Evolutionary conservation across 2,329 filamentous ascomycete species (phyloP).

Genomic region (Tetracladium maxilliforme): DNA sequence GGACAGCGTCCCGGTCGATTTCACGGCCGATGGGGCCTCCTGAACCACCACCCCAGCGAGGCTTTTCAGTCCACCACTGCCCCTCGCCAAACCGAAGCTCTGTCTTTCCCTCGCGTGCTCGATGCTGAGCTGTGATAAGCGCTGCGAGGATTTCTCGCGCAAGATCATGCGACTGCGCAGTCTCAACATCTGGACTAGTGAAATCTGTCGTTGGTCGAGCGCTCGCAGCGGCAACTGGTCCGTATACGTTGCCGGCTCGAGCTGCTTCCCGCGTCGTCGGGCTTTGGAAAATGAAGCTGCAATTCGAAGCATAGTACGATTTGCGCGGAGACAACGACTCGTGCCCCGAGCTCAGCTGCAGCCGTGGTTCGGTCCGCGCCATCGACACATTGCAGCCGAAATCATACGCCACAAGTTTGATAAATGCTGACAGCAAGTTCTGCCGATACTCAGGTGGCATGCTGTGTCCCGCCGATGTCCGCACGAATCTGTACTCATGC

Average conservation of each 20-base stretch:
- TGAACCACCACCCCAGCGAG: constrained; percentile 46
- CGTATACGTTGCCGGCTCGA: constrained; percentile 42
- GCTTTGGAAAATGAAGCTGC: constrained; percentile 44
- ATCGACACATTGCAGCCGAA: constrained; percentile 47
- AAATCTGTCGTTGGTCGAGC: constrained; percentile 40
- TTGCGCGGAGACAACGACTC: constrained; percentile 11
- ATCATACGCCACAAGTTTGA: constrained; percentile 51
- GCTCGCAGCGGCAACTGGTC: constrained; percentile 45
- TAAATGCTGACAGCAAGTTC: constrained; percentile 39
- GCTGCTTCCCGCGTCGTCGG: constrained; percentile 44
- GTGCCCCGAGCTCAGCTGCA: constrained; percentile 26
- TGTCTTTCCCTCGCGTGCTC: constrained; percentile 37
- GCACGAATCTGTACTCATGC: constrained; percentile 17
- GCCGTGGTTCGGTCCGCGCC: constrained; percentile 40
- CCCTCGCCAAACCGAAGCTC: constrained; percentile 42
- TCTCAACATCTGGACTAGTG: constrained; percentile 36
- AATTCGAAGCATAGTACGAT: constrained; percentile 43
- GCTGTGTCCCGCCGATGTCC: constrained; percentile 32
- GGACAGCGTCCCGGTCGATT: constrained; percentile 22
- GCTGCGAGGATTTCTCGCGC: constrained; percentile 45
- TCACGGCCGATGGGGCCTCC: constrained; percentile 50
- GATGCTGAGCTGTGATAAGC: constrained; percentile 48
- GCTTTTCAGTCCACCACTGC: constrained; percentile 45
- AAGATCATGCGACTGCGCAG: constrained; percentile 46
- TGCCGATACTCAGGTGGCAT: constrained; percentile 45